These are phyloP conservation scores for Fusarium sp. DNA, from an alignment of 2,329 filamentous ascomycete genomes.

Conservation along the genomic window DNA sequence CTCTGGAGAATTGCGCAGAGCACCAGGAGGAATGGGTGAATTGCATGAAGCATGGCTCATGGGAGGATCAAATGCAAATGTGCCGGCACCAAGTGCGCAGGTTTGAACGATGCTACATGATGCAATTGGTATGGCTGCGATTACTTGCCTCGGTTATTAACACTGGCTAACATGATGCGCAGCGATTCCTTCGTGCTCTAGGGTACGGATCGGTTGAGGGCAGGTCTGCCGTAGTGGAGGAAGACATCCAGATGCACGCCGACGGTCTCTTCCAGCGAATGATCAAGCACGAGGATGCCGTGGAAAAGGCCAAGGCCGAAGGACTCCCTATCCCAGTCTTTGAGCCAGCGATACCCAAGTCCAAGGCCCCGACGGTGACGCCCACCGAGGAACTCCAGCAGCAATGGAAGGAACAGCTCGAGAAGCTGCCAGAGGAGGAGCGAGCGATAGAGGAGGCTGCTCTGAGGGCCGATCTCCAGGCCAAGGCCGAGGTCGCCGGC, in stretches of 20 bases:
- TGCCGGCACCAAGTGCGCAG: constrained; percentile 80
- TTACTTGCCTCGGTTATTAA: neutral
- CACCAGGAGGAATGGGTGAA: constrained; percentile 85
- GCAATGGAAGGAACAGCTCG: constrained; percentile 64
- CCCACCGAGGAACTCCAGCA: constrained; percentile 60
- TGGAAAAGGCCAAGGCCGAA: constrained; percentile 75
- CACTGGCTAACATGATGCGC: constrained; percentile 16
- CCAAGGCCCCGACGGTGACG: constrained; percentile 35
- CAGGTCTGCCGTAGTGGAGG: constrained; percentile 75
- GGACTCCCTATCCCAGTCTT: constrained; percentile 69
- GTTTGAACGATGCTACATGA: constrained; percentile 88
- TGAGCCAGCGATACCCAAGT: constrained; percentile 62
- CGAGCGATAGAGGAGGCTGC: constrained; percentile 71
- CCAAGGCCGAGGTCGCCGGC: constrained; percentile 70
- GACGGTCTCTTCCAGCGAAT: constrained; percentile 91
- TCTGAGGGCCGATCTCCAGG: constrained; percentile 69
- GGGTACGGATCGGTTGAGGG: constrained; percentile 82
- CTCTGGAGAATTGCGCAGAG: constrained; percentile 91
- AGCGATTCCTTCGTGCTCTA: constrained; percentile 90
- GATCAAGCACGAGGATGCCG: constrained; percentile 80
- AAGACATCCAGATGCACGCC: constrained; percentile 95
- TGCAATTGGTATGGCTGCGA: constrained; percentile 75
- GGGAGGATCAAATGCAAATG: constrained; percentile 77
- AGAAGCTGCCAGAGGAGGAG: constrained; percentile 68
- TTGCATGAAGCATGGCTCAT: constrained; percentile 81